These are phyloP conservation scores for Dianthus caryophyllus DNA, from an alignment of 148 eudicot species.

Conservation along the genomic window DNA sequence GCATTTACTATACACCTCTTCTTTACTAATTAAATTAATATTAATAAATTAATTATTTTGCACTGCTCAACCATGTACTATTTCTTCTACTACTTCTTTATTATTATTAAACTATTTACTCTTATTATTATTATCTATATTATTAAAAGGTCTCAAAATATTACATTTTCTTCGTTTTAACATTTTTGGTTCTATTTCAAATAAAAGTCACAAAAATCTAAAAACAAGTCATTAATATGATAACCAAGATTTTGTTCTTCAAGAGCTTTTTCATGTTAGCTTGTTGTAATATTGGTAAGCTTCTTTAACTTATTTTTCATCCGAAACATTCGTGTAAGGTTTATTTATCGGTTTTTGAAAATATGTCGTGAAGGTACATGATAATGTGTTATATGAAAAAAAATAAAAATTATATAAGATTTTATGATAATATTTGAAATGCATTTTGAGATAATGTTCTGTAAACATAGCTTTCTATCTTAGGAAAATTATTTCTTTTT, in stretches of 20 bases:
- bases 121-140: too few species aligned
- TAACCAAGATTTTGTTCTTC: constrained; percentile 5
- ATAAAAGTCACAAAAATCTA: neutral
- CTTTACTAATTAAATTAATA: neutral
- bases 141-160: constrained; percentile 1
- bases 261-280: neutral
- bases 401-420: too few species aligned
- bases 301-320: neutral
- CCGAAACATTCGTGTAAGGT: too few species aligned
- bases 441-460: too few species aligned
- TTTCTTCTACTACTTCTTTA: too few species aligned
- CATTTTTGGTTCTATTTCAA: neutral
- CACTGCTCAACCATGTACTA: constrained; percentile 3
- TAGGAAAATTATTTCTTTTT: too few species aligned
- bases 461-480: too few species aligned
- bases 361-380: neutral
- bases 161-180: neutral
- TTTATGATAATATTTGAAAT: too few species aligned
- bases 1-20: constrained; percentile 16
- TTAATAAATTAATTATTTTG: neutral
- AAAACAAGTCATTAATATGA: neutral
- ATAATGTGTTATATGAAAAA: too few species aligned
- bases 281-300: neutral
- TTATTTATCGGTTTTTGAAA: too few species aligned
- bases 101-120: neutral